Base-by-base conservation (phyloP, 352 stramenopile species). In the Pythium aquatile region DNA sequence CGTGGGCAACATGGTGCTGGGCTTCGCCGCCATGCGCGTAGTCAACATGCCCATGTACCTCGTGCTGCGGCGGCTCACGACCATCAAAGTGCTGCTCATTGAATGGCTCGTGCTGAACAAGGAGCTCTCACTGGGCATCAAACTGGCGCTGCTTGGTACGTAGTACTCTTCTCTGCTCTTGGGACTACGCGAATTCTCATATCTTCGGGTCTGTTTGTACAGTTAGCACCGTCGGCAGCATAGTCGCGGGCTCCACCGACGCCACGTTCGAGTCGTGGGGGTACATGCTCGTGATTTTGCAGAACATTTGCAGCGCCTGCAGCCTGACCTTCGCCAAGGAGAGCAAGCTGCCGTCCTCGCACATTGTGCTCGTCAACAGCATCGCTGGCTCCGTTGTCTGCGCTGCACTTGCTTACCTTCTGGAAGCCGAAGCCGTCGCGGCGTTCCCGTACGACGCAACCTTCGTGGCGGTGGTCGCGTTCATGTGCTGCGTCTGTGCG, bases 31-130 rank as follows among this genome's bases (percentile, higher is more conserved):
- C 48, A 80, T 91, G 70, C 73, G 70, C 4, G 65, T 84, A 17
- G 83, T 91, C 32, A 90, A 91, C 62, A 81, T 91, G 69, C 83
- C 83, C 53, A 91, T 91, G 83, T 91, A 73, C 58, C 70, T 73
- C 52, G 83, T 91, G 55, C 68, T 91, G 49, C 80, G 83, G 24
- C 73, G 83, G 9, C 72, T 91, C 53, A 90, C 80, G 11, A 91
- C 83, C 11, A 68, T 91, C 72, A 90, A 87, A 32, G 81, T 91
- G 56, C 76, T 91, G 72, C 67, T 90, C 55, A 87, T 91, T 67
- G 83, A 91, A 59, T 90, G 78, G 78, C 69, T 91, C 69, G 75
- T 89, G 57, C 72, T 89, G 44, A 65, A 77, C 69, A 87, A 91
- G 65, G 75, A 72, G 13, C 82, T 87, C 58, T 75, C 83, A 0